These are phyloP conservation scores for Boletus tylopilopsis DNA, from an alignment of 768 basidiomycete genomes.

Conservation along the genomic window DNA sequence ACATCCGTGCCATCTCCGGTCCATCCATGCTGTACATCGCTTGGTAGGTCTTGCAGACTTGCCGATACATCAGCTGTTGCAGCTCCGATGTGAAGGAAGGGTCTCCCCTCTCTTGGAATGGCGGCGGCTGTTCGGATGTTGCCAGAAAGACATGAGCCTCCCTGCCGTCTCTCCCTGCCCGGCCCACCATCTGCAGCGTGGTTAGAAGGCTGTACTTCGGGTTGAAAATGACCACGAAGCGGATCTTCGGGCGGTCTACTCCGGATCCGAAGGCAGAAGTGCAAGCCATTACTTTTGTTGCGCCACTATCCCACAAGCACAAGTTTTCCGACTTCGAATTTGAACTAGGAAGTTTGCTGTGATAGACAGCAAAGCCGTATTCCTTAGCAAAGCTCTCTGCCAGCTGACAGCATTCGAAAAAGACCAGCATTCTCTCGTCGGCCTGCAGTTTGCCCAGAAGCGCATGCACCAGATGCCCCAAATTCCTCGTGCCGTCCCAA, in stretches of 20 bases:
- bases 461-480: not conserved
- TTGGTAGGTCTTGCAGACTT: not conserved
- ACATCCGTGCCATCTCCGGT: not conserved
- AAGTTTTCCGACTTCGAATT: not conserved
- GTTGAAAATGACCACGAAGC: not conserved
- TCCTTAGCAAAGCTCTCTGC: not conserved
- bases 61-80: not conserved
- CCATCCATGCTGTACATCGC: not conserved
- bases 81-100: not conserved
- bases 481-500: not conserved
- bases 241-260: not conserved
- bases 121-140: not conserved
- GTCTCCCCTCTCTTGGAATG: not conserved
- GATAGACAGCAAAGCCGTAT: not conserved
- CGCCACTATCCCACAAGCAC: not conserved
- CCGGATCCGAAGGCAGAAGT: not conserved
- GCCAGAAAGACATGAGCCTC: not conserved
- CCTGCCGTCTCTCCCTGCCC: not conserved
- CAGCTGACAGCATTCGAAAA: not conserved
- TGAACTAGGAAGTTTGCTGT: not conserved
- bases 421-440: not conserved
- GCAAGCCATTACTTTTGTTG: not conserved
- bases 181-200: not conserved
- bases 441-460: not conserved
- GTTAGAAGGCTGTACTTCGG: not conserved